A percentile compares a stretch with the other conserved stretches of the same genome.
Conservation (phyloP, 2,329 filamentous ascomycete species). For the Aureobasidium sp. region DNA sequence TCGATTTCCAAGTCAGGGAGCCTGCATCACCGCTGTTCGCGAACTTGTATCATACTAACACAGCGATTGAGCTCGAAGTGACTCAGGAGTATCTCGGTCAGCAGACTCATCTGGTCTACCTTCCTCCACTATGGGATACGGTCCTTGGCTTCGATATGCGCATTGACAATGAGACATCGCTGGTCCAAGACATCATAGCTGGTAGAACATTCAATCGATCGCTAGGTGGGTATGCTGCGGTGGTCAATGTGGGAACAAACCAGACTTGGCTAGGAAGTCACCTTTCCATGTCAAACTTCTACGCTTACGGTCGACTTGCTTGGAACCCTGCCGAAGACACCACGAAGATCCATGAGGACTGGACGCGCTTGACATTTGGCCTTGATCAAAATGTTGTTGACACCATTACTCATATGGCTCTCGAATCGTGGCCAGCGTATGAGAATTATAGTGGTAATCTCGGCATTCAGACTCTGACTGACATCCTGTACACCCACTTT, state of each 20-base stretch:
- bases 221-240: slow-evolving; percentile 55
- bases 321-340: slow-evolving; percentile 51
- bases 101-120: slow-evolving; percentile 59
- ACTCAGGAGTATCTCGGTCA: slow-evolving; percentile 65
- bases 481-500: slow-evolving; percentile 59
- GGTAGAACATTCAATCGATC: slow-evolving; percentile 51
- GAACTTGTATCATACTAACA: slow-evolving; percentile 38
- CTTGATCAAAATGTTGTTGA: slow-evolving; percentile 46
- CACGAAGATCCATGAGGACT: slow-evolving; percentile 49
- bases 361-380: slow-evolving; percentile 61
- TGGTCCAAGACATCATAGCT: slow-evolving; percentile 52
- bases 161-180: slow-evolving; percentile 47
- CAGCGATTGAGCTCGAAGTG: slow-evolving; percentile 57
- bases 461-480: slow-evolving; percentile 59
- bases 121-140: slow-evolving; percentile 60
- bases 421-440: slow-evolving; percentile 63
- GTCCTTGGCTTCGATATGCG: slow-evolving; percentile 60
- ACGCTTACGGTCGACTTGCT: slow-evolving; percentile 58
- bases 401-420: slow-evolving; percentile 53
- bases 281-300: slow-evolving; percentile 62
- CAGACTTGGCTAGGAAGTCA: slow-evolving; percentile 62
- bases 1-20: slow-evolving; percentile 66
- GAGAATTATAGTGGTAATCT: slow-evolving; percentile 65
- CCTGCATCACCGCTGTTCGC: slow-evolving; percentile 57
- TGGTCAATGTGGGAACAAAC: slow-evolving; percentile 59